Base-by-base conservation (phyloP, 192 early-diverging fungal genomes). In the Linderina pennispora region DNA sequence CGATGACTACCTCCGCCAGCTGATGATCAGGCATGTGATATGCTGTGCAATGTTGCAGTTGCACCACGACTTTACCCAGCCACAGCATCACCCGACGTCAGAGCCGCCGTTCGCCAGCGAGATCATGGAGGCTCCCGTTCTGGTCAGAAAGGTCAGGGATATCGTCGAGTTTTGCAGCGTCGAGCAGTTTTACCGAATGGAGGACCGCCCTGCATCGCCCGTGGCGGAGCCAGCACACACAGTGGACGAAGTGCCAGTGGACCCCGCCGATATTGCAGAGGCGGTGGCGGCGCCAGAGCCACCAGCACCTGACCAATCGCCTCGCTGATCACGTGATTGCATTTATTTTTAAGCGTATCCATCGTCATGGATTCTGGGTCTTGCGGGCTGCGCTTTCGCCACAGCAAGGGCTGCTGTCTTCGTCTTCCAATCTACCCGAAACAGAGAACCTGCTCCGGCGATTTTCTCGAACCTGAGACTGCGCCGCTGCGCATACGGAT, bases 1-100 rank as follows among this genome's bases (percentile, higher is more conserved):
- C 37, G 95, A 97, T 65, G 91, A 92, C 40, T 97, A 96, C 61
- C 56, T 98, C 55, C 77, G 89, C 21, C 90, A 92, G 53, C 86
- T 98, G 51, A 75, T 94, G 28, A 79, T 88, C 6, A 81, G 91
- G 18, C 93, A 86, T 62, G 84, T 91, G 0, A 32, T 97, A 14
- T 85, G 80, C 51, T 73, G 75, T 40, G 75, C 75, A 4, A 57
- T 94, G 19, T 57, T 97, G 34, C 74, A 71, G 18, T 70, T 75
- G 17, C 93, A 98, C 48, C 9, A 40, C 9, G 58, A 54, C 28
- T 69, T 58, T 62, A 31, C 14, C 8, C 36, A 44, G 4, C 37
- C 53, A 1, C 57, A 61, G 38, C 53, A 62, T 20, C 20, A 37
- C 50, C 66, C 66, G 21, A 48, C 56, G 47, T 50, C 66, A 21